Percentiles rank a stretch among this genome's conserved stretches.
These are phyloP conservation scores for Gossypium turneri DNA, from an alignment of 345 rosid species.

Conservation along the genomic window DNA sequence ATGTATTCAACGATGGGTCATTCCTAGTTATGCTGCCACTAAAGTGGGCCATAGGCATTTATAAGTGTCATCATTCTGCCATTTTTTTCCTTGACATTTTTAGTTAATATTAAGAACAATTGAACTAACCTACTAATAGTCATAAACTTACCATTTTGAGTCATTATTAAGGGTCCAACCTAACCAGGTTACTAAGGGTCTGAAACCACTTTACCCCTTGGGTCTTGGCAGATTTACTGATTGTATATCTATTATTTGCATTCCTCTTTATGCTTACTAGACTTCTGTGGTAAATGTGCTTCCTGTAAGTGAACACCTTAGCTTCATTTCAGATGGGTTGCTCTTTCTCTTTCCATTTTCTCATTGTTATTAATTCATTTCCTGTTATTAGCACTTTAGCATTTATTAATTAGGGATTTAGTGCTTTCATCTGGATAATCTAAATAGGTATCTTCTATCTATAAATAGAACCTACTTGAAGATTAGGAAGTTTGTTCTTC, in stretches of 20 bases:
- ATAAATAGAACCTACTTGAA: background rate
- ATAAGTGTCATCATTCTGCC: background rate
- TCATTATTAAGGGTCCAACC: background rate
- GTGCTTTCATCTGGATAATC: background rate
- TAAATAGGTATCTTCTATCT: background rate
- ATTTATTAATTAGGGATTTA: background rate
- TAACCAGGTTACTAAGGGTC: background rate
- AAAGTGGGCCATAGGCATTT: background rate
- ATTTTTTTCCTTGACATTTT: background rate
- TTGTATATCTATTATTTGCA: background rate
- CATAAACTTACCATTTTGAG: background rate
- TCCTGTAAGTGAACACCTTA: background rate
- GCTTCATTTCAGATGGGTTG: background rate
- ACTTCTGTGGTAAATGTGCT: background rate
- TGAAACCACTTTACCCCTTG: background rate
- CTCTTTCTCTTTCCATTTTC: background rate
- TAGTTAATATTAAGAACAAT: background rate
- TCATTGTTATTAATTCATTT: background rate
- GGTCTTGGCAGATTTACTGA: background rate
- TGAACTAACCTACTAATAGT: background rate
- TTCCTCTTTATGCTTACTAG: background rate
- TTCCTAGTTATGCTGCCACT: background rate
- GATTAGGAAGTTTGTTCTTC: background rate
- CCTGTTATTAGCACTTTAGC: conserved; percentile 2
- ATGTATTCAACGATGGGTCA: conserved; percentile 23